Percentiles rank a stretch among this genome's conserved stretches.
Conservation (phyloP, 345 rosid genomes). For the Hibiscus tridactylites region DNA sequence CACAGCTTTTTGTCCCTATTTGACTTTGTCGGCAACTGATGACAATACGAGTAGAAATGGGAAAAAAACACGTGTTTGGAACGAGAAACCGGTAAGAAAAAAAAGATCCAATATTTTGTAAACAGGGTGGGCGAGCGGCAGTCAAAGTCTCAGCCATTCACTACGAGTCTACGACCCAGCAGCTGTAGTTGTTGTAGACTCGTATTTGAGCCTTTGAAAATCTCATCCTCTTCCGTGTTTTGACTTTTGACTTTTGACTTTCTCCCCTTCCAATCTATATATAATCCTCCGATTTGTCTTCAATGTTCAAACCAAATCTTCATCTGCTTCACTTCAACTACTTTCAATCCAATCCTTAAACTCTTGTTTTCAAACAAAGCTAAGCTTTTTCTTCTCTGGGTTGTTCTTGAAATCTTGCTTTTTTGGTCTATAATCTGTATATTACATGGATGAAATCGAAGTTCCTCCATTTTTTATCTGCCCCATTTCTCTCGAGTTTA, state of each 20-base stretch:
- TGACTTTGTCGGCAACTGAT: slow-evolving; percentile 1
- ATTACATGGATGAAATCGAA: slow-evolving; percentile 52
- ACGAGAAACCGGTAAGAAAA: not conserved
- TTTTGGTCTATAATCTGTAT: not conserved
- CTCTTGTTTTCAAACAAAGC: not conserved
- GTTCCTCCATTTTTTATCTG: slow-evolving; percentile 59
- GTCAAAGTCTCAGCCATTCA: not conserved
- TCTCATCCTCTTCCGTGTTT: slow-evolving; percentile 43
- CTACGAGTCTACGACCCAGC: not conserved
- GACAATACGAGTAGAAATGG: not conserved
- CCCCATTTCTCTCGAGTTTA: slow-evolving; percentile 62
- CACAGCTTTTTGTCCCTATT: no score
- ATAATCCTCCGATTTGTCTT: slow-evolving; percentile 16
- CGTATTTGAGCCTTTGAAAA: slow-evolving; percentile 23
- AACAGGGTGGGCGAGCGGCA: not conserved
- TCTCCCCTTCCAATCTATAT: slow-evolving; percentile 23
- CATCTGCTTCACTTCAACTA: slow-evolving; percentile 16
- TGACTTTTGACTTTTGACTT: slow-evolving; percentile 28
- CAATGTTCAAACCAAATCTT: slow-evolving; percentile 15
- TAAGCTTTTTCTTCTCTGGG: not conserved
- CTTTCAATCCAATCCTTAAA: slow-evolving; percentile 5
- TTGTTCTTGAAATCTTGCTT: not conserved
- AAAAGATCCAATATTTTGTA: not conserved
- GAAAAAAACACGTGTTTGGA: slow-evolving; percentile 14
- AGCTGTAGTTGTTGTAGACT: no score